These are phyloP conservation scores for Candida boidinii DNA, from an alignment of 805 yeast genomes.

Conservation along the genomic window DNA sequence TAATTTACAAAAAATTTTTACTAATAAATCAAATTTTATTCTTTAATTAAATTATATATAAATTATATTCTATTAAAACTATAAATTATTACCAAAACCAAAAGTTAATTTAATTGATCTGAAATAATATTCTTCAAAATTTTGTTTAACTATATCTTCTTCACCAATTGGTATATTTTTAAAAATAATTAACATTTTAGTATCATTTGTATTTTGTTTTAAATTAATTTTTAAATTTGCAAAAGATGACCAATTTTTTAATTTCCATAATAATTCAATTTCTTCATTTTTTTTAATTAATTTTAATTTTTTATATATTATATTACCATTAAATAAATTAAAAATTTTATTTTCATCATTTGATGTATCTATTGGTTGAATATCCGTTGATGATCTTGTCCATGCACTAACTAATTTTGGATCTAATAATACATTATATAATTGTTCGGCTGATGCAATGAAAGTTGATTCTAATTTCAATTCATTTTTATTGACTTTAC, in stretches of 20 bases:
- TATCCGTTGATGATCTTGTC: constrained; percentile 67
- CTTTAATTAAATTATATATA: background rate
- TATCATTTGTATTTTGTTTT: constrained; percentile 76
- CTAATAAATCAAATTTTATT: background rate
- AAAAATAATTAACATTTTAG: constrained; percentile 70
- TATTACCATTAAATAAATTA: constrained; percentile 80
- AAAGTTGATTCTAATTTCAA: constrained; percentile 71
- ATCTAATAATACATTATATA: constrained; percentile 69
- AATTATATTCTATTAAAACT: constrained; percentile 8
- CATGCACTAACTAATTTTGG: constrained; percentile 80
- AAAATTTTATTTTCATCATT: too few relatives aligned
- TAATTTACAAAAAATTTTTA: background rate
- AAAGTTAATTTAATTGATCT: constrained; percentile 84
- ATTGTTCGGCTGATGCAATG: constrained; percentile 80
- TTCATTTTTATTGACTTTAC: constrained; percentile 67
- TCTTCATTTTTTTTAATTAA: constrained; percentile 48
- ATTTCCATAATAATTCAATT: constrained; percentile 77
- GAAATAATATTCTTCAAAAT: constrained; percentile 85
- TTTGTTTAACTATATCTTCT: constrained; percentile 76
- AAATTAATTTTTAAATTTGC: constrained; percentile 62
- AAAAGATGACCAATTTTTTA: constrained; percentile 82
- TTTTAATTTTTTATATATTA: constrained; percentile 59
- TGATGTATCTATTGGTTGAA: constrained; percentile 54
- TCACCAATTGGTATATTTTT: constrained; percentile 92
- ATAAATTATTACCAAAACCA: constrained; percentile 92